phyloP scores from a whole-genome alignment of 2,329 filamentous ascomycete genomes.

The Tolypocladium sp. region DNA sequence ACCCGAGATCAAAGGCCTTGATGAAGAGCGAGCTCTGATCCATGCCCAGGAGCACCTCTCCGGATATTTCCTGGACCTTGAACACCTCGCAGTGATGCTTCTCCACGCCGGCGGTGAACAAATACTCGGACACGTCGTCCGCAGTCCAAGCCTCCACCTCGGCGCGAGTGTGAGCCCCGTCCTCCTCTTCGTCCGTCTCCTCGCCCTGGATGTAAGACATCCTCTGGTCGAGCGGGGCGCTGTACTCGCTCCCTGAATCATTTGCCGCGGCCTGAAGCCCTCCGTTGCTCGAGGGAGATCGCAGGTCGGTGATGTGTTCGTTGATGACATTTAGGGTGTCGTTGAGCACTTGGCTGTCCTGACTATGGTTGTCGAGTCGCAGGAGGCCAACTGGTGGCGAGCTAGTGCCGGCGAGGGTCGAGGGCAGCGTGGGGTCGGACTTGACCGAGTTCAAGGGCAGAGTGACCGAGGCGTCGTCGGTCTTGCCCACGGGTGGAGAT shows the following conservation, averaged over 20 bases:
- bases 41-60: slow-evolving; percentile 88
- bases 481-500: slow-evolving; percentile 20
- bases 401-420: slow-evolving; percentile 16
- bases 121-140: slow-evolving; percentile 76
- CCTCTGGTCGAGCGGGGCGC: slow-evolving; percentile 64
- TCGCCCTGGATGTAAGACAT: slow-evolving; percentile 89
- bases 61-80: slow-evolving; percentile 88
- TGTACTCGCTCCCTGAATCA: slow-evolving; percentile 87
- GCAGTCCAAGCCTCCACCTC: slow-evolving; percentile 77
- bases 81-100: slow-evolving; percentile 90
- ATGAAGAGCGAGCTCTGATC: slow-evolving; percentile 92
- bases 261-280: slow-evolving; percentile 44
- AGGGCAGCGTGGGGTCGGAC: slow-evolving; percentile 15
- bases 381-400: slow-evolving; percentile 17
- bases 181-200: slow-evolving; percentile 92
- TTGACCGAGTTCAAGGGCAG: slow-evolving; percentile 36
- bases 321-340: slow-evolving; percentile 94
- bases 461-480: slow-evolving; percentile 23
- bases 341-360: slow-evolving; percentile 70
- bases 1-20: slow-evolving; percentile 89
- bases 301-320: slow-evolving; percentile 88
- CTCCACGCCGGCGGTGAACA: slow-evolving; percentile 80
- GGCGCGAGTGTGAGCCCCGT: slow-evolving; percentile 52
- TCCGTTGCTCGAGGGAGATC: slow-evolving; percentile 43
- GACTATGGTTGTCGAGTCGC: slow-evolving; percentile 32